Evolutionary conservation across 441 rosid genomes (phyloP).

Genomic region (Corymbia calophylla): DNA sequence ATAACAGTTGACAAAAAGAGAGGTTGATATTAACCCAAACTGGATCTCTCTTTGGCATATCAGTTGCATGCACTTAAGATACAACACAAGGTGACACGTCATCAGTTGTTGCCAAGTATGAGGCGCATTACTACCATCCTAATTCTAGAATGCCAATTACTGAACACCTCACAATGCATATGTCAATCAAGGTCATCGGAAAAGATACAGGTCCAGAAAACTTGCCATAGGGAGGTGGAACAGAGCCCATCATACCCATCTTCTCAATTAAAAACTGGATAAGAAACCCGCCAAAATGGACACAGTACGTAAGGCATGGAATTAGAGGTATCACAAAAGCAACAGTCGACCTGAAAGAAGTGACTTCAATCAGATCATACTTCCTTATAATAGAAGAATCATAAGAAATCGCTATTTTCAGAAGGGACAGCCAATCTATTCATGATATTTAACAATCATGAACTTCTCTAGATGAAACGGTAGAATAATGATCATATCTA

Average conservation of each 20-base stretch:
- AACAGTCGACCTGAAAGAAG: constrained; percentile 61
- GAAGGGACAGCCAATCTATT: neutral
- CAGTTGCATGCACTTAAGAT: neutral
- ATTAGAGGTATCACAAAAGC: constrained; percentile 58
- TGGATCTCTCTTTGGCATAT: neutral
- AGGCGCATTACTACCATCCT: neutral
- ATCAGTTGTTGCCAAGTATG: neutral
- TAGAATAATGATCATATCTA: neutral
- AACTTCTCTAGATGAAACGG: neutral
- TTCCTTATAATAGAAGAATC: neutral
- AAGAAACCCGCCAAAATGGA: constrained; percentile 85
- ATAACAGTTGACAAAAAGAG: neutral
- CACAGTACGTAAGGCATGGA: constrained; percentile 65
- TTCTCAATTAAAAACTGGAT: constrained; percentile 82
- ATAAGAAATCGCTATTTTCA: neutral
- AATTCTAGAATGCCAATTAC: neutral
- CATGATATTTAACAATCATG: neutral
- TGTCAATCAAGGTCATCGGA: neutral
- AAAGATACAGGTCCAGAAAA: constrained; percentile 13
- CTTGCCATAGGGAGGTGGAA: constrained; percentile 92
- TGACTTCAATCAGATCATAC: neutral
- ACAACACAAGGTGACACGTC: neutral
- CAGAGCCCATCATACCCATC: constrained; percentile 96
- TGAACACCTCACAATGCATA: neutral
- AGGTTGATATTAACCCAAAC: neutral